Base-by-base conservation (phyloP, 768 basidiomycete species). In the Termitomyces sp. region DNA sequence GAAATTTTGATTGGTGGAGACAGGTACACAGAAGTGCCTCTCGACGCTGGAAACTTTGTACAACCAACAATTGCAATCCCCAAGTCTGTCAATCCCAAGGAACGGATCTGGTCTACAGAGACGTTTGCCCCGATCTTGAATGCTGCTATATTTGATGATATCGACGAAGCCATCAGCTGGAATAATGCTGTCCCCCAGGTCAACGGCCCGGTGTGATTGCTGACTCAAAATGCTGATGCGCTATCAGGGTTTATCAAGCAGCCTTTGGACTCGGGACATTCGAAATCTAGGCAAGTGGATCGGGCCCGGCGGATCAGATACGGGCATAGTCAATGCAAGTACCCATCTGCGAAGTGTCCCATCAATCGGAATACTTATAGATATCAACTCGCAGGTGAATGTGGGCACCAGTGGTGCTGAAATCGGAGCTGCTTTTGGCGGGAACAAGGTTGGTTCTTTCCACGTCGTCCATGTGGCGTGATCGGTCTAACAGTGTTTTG, bases 91-190 rank as follows among this genome's bases (percentile, higher is more conserved):
- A 75, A 88, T 64, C 74, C 82, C 27, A 65, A 69, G 43, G 81
- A 85, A 66, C 67, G 70, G 47, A 80, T 91, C 50, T 93, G 92
- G 92, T 82, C 78, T 58, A 86, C 82, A 49, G 91, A 93, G 71
- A 88, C 86, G 1, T 95, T 95, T 72, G 93, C 91, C 30, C 93
- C 93, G n/a, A 85, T 98, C 53, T 73, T 97, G 57, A 90, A 90
- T 63, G 91, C 90, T 30, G 87, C 86, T 16, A 76, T 92, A 48
- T 98, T 97, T 71, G 91, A 95, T 65, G 82, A 91, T 63, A 76
- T 95, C 12, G 89, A 92, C 62, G 79, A 93, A 71, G 93, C 93
- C 12, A 94, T 97, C 70, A 78, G 78, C 67, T 93, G 88, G 87
- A 95, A 96, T 71, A 96, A 96, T 71, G 82, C 80, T 42, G 94